Conservation (phyloP, 768 basidiomycete genomes). For the Butyriboletus loyo region DNA sequence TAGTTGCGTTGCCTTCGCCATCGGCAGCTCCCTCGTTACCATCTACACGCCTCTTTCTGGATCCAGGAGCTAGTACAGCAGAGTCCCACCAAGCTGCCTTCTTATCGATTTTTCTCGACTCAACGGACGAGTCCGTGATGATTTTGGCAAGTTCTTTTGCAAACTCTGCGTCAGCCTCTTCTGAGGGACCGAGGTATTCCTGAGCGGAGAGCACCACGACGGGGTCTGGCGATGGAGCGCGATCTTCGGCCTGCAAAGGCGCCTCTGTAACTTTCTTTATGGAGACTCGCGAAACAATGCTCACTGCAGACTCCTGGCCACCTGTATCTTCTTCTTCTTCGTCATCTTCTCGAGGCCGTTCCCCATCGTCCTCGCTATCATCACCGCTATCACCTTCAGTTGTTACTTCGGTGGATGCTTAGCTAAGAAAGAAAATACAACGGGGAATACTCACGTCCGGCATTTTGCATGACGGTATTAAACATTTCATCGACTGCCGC, state of each 20-base stretch:
- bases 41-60: constrained; percentile 63
- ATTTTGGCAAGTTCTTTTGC: constrained; percentile 94
- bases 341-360: constrained; percentile 47
- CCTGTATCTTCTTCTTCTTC: constrained; percentile 61
- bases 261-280: not conserved
- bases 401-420: constrained; percentile 27
- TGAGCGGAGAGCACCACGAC: constrained; percentile 68
- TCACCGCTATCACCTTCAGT: constrained; percentile 43
- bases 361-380: constrained; percentile 49
- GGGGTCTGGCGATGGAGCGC: constrained; percentile 80
- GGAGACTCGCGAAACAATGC: constrained; percentile 16
- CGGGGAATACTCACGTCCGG: constrained; percentile 43
- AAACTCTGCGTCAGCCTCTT: constrained; percentile 91
- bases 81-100: constrained; percentile 91
- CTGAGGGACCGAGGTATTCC: constrained; percentile 76
- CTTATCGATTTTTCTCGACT: constrained; percentile 84
- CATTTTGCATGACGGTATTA: constrained; percentile 57
- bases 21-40: constrained; percentile 54
- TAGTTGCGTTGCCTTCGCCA: constrained; percentile 33
- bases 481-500: constrained; percentile 89
- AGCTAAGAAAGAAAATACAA: constrained; percentile 6
- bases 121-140: constrained; percentile 81
- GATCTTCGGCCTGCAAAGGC: constrained; percentile 46
- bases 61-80: constrained; percentile 64
- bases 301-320: constrained; percentile 53